These are phyloP conservation scores for Leccinellum luteum DNA, from an alignment of 768 basidiomycete species.

Conservation along the genomic window DNA sequence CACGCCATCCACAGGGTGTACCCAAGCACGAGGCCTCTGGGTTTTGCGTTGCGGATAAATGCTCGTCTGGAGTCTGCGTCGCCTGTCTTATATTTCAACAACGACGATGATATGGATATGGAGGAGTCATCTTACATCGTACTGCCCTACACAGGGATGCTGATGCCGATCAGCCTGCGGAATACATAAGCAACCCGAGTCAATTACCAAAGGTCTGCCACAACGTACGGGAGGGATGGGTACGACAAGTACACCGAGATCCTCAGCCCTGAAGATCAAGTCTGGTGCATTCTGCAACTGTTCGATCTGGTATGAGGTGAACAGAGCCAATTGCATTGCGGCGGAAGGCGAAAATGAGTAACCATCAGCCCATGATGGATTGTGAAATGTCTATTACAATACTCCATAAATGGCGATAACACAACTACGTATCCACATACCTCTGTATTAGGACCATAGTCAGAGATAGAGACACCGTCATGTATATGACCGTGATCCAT, in stretches of 20 bases:
- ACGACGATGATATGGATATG: not conserved
- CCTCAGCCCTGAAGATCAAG: too few species aligned
- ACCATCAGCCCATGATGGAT: not conserved
- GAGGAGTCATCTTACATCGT: not conserved
- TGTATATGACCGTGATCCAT: too few species aligned
- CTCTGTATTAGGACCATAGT: not conserved
- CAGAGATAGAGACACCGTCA: too few species aligned
- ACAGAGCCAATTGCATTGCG: not conserved
- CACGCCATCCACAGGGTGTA: not conserved
- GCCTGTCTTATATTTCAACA: not conserved
- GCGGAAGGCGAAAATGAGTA: too few species aligned
- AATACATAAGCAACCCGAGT: not conserved
- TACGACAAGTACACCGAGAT: not conserved
- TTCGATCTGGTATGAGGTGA: not conserved
- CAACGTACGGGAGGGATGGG: not conserved
- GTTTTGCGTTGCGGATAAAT: not conserved
- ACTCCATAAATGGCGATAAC: not conserved
- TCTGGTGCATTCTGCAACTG: not conserved
- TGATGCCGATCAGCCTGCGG: not conserved
- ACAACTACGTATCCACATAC: not conserved
- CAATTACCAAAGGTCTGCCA: not conserved
- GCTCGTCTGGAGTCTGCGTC: not conserved
- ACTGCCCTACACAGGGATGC: not conserved
- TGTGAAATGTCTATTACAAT: not conserved
- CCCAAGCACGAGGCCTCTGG: not conserved